Evolutionary conservation across 176 grass and related monocot genomes (phyloP).

Genomic region (Hyparrhenia diplandra): DNA sequence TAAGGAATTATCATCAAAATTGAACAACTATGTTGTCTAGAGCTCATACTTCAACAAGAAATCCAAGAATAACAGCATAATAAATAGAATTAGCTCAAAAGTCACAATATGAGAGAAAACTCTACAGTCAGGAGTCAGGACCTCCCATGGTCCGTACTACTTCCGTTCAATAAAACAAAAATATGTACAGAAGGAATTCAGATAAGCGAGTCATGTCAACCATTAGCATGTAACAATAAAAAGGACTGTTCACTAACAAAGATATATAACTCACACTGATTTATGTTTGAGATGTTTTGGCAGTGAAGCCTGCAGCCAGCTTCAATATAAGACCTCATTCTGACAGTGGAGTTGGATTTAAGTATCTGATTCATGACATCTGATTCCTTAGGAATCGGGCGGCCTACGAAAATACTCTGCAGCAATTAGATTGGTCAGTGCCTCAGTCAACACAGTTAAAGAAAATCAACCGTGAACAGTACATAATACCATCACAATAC

Average conservation of each 20-base stretch:
- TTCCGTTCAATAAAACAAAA: not conserved
- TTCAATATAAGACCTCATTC: slow-evolving; percentile 61
- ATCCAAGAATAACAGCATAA: not conserved
- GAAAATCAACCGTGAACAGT: not conserved
- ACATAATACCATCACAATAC: not conserved
- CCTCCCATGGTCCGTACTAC: not conserved
- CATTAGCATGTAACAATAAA: not conserved
- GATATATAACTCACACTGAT: slow-evolving; percentile 45
- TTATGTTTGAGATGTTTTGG: slow-evolving; percentile 53
- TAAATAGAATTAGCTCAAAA: not conserved
- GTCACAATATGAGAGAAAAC: not conserved
- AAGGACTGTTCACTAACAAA: not conserved
- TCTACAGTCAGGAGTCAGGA: not conserved
- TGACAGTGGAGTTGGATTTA: slow-evolving; percentile 53
- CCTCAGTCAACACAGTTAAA: not conserved
- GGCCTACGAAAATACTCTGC: slow-evolving; percentile 52
- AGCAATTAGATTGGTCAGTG: slow-evolving; percentile 6
- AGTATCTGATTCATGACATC: slow-evolving; percentile 38
- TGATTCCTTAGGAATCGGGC: slow-evolving; percentile 20
- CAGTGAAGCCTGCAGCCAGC: slow-evolving; percentile 40
- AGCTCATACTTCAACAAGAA: not conserved
- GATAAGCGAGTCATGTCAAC: not conserved
- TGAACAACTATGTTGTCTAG: not conserved
- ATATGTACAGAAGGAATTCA: not conserved
- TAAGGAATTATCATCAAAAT: not conserved